Evolutionary conservation across 192 early-diverging fungal species (phyloP), one percentile per base, ranked within the genome.

Genomic region (Gryganskiella cystojenkinii): DNA sequence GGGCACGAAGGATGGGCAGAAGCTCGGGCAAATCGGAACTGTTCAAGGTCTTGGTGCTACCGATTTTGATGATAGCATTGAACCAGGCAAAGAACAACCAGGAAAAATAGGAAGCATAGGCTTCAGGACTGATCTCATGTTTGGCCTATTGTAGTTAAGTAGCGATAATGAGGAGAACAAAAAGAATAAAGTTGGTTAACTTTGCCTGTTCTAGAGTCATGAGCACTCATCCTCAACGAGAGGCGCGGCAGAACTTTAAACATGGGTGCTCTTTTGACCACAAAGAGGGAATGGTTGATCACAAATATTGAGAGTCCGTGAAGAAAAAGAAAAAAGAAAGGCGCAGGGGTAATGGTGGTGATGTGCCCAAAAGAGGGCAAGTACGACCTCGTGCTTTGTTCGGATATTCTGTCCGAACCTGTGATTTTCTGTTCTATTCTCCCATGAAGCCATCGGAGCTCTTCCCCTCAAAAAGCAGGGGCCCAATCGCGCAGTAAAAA

Each of bases 71-170:
- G 7, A 84, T 19, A 4, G 55, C 34, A 5, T 80, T 63, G 28
- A 83, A 68, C 81, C 82, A 87, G 0, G 56, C 33, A 40, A 80
- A 87, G 57, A 63, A 80, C 19, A 84, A 49, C 53, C 67, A 75
- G 2, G 69, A 70, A 24, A 69, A 53, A 25, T 84, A 80, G 15
- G 82, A 84, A 3, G 68, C 74, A 55, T 64, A 64, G 4, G 61
- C 54, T 15, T 78, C 74, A n/a, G 74, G 40, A 20, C 74, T 64
- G 46, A 78, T 78, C 8, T 17, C 66, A 34, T 78, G 74, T 22
- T 64, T 64, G 30, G 74, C 61, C 74, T 78, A 54, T 28, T n/a
- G n/a, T n/a, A n/a, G n/a, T n/a, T n/a, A n/a, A n/a, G n/a, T n/a
- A n/a, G n/a, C n/a, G n/a, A n/a, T n/a, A 31, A 53, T 28, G 25